Base-by-base conservation (phyloP, 345 rosid species). In the Hypericum perforatum region DNA sequence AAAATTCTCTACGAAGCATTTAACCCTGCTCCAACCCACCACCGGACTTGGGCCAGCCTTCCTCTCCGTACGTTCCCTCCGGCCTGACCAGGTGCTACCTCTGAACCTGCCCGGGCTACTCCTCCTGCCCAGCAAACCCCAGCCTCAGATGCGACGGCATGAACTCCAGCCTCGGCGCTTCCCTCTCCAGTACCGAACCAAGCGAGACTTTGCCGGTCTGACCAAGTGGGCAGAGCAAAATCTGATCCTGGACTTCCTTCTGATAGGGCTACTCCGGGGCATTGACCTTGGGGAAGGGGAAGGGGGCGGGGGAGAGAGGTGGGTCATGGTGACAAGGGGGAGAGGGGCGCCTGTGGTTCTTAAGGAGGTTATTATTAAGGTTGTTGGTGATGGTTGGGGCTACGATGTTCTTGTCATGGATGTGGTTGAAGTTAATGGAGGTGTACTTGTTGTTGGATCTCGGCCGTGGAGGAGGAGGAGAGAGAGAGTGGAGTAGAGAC, bases 101-200 rank as follows among this genome's bases (percentile, higher is more conserved):
- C n/a, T n/a, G n/a, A n/a, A n/a, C n/a, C n/a, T n/a, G n/a, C n/a
- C 53, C 72, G 5, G 80, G 85, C 58, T 58, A 76, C 70, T 78
- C 88, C 63, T 86, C 80, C 57, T 59, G 83, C 6, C 81, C 80
- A 6, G 53, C 70, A 51, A 83, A 85, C 7, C 94, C 94, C 13
- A 94, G 97, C 66, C 97, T 81, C 32, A 89, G 97, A 81, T 89
- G 95, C 49, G 97, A 95, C 36, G 97, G 95, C 49, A 89, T 82
- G 42, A 89, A 89, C 52, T 70, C 57, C 36, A 72, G 70, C 55
- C 81, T 87, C 8, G 77, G 67, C 37, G 67, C 61, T 37, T 70
- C 66, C 59, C 58, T 67, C 5, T 59, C 71, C 56, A 45, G 29
- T 60, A 45, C 47, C 10, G 80, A 74, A 32, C 43, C 44, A 32